Base-by-base conservation (phyloP, 805 yeast species). In the Ogataea parapolymorpha region DNA sequence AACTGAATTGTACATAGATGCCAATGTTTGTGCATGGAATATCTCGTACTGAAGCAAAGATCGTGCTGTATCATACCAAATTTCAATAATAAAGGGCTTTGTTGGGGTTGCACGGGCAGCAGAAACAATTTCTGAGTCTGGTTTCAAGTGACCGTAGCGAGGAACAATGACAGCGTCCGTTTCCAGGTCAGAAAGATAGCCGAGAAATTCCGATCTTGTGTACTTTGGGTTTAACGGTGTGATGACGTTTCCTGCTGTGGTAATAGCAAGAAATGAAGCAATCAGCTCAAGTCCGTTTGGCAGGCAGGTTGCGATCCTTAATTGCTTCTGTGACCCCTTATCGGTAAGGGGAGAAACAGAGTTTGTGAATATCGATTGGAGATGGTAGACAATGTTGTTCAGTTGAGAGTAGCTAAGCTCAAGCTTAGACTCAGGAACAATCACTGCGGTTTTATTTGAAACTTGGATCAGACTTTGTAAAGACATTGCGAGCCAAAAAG, bases 201-300 rank as follows among this genome's bases (percentile, higher is more conserved):
- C 79, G 52, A 77, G 79, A 55, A 80, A 77, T 60, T 82, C 90
- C 25, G 62, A 50, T 50, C 75, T 72, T 53, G 74, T 79, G 58
- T 80, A 81, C 39, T 71, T 70, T 12, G 86, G 75, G 53, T 82
- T 83, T 56, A 82, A 65, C 11, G 90, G 90, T 2, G 87, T 85
- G 15, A 83, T 84, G 32, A 82, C 67, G 49, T 74, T 67, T 1
- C 78, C 74, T 22, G 76, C 70, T 47, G 74, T 71, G 2, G 85
- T 75, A 18, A 73, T 65, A 2, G 80, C 82, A 16, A 82, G 58
- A 54, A 80, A 82, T 2, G 75, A 63, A 8, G 72, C 70, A 1
- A 74, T 70, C 38, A 80, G 73, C 51, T 82, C 89, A 17, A 82
- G 54, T 4, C 76, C 63, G 56, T 83, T 82, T 22, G 81, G 79